phyloP scores from a whole-genome alignment of 108 stramenopile species.

The Skeletonema marinoi region DNA sequence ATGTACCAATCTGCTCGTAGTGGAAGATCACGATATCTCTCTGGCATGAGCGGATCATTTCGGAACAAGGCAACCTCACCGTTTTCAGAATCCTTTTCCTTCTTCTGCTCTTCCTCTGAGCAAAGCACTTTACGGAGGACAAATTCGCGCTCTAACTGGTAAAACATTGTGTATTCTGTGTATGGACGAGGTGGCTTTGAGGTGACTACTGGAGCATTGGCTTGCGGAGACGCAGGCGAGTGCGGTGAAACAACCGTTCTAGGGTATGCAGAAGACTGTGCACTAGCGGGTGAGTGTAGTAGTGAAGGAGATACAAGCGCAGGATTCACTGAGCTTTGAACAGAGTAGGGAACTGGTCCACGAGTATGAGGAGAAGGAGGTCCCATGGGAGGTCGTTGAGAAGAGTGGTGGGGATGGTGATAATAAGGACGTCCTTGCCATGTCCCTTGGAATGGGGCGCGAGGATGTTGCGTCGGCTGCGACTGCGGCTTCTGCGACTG shows the following conservation, averaged over 20 bases:
- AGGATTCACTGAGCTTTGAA: background rate
- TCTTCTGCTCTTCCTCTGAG: constrained; percentile 8
- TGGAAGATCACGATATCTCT: constrained; percentile 38
- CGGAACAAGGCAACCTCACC: constrained; percentile 21
- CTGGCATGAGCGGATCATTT: constrained; percentile 48
- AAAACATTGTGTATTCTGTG: constrained; percentile 54
- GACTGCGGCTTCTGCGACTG: background rate
- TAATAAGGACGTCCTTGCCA: constrained; percentile 21
- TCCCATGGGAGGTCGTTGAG: constrained; percentile 6
- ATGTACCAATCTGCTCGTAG: constrained; percentile 50
- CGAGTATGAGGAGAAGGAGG: constrained; percentile 7
- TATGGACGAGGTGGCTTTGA: constrained; percentile 47
- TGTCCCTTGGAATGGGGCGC: background rate
- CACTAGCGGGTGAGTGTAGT: background rate
- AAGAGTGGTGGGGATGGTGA: constrained; percentile 4
- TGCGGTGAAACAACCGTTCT: background rate
- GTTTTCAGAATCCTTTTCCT: background rate
- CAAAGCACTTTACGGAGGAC: constrained; percentile 35
- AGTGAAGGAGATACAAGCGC: background rate
- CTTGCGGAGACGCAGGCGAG: constrained; percentile 7
- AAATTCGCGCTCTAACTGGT: constrained; percentile 47
- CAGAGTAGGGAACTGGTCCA: background rate
- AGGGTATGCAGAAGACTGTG: background rate
- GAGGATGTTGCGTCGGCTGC: background rate
- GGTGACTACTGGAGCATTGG: constrained; percentile 16